Evolutionary conservation across 73 alveolate species (phyloP).

Genomic region (Loxodes magnus): DNA sequence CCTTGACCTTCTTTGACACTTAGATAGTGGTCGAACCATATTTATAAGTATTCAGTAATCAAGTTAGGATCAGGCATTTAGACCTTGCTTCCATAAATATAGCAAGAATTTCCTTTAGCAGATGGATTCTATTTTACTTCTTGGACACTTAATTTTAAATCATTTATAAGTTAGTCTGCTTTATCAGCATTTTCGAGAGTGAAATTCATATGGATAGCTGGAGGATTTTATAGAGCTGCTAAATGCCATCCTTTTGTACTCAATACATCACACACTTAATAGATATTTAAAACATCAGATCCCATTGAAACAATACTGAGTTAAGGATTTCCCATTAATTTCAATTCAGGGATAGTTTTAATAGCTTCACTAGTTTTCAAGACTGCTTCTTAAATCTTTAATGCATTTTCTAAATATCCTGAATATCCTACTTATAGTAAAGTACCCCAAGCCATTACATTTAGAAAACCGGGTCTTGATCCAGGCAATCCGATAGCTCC

Average conservation of each 20-base stretch:
- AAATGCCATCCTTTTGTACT: slow-evolving; percentile 52
- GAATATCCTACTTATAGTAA: slow-evolving; percentile 72
- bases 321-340: slow-evolving; percentile 53
- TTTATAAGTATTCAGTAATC: too few species aligned
- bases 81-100: too few species aligned
- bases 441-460: slow-evolving; percentile 94
- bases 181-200: slow-evolving; percentile 54
- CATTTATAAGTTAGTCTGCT: slow-evolving; percentile 40
- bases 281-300: slow-evolving; percentile 17
- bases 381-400: slow-evolving; percentile 54
- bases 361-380: slow-evolving; percentile 40
- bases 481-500: slow-evolving; percentile 80
- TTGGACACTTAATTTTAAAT: slow-evolving; percentile 49
- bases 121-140: slow-evolving; percentile 36
- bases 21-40: too few species aligned
- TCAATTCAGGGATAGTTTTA: slow-evolving; percentile 47
- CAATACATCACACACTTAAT: slow-evolving; percentile 28
- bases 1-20: too few species aligned
- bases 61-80: too few species aligned
- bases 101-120: too few species aligned
- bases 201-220: slow-evolving; percentile 48
- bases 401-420: slow-evolving; percentile 64
- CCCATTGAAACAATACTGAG: slow-evolving; percentile 22
- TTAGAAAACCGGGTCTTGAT: slow-evolving; percentile 85
- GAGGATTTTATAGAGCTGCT: slow-evolving; percentile 39